Conservation (phyloP, 805 yeast species). For the Wickerhamiella sorbophila region DNA sequence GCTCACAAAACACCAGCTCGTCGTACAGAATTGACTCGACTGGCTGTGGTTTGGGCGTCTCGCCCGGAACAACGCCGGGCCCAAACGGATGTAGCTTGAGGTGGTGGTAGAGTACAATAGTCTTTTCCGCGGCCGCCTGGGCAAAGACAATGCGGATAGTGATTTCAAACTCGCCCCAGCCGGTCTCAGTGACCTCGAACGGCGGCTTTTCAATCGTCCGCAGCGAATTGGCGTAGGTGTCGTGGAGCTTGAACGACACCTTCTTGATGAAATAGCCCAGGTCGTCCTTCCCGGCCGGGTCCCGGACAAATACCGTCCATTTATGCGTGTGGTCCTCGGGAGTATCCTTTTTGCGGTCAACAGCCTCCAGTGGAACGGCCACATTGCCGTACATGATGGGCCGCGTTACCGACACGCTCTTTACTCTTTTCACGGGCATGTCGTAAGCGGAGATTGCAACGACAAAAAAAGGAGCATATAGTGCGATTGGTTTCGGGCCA, state of each 20-base stretch:
- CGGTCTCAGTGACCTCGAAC: slow-evolving; percentile 89
- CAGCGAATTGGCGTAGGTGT: slow-evolving; percentile 79
- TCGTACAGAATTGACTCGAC: slow-evolving; percentile 62
- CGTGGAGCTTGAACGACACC: slow-evolving; percentile 90
- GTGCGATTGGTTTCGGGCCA: too few species aligned
- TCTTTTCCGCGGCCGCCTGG: slow-evolving; percentile 79
- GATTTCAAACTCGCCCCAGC: slow-evolving; percentile 99
- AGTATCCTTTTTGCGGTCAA: slow-evolving; percentile 40
- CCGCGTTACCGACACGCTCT: slow-evolving; percentile 54
- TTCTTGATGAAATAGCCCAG: slow-evolving; percentile 68
- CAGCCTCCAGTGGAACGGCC: slow-evolving; percentile 49
- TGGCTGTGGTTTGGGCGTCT: slow-evolving; percentile 22
- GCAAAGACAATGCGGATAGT: slow-evolving; percentile 75
- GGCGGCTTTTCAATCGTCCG: slow-evolving; percentile 83
- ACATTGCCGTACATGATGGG: slow-evolving; percentile 75
- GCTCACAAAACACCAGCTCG: slow-evolving; percentile 89
- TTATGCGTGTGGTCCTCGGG: slow-evolving; percentile 87
- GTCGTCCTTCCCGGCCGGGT: slow-evolving; percentile 63
- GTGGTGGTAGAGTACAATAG: slow-evolving; percentile 73
- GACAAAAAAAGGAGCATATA: too few species aligned
- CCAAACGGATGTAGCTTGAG: slow-evolving; percentile 81
- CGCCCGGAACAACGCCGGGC: slow-evolving; percentile 11
- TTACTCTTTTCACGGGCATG: slow-evolving; percentile 12
- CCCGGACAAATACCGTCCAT: slow-evolving; percentile 86
- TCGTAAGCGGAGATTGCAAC: background rate